Percentiles rank a stretch among this genome's conserved stretches.
phyloP scores from a whole-genome alignment of 331 rosid genomes.

The Rhamnella rubrinervis region DNA sequence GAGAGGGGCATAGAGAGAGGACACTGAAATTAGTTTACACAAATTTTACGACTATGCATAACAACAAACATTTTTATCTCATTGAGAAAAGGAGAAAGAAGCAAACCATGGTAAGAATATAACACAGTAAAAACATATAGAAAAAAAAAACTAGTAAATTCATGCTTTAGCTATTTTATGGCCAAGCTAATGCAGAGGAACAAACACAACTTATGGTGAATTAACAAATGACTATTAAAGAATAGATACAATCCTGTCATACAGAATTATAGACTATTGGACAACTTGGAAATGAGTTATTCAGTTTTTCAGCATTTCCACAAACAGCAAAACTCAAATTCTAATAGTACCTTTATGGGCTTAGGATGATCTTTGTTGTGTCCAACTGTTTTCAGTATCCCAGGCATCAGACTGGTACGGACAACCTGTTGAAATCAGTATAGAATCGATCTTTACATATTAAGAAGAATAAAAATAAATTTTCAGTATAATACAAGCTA shows the following conservation, averaged over 20 bases:
- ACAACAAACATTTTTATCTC: too few relatives aligned
- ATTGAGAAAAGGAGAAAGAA: background rate
- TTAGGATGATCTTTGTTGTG: slow-evolving; percentile 93
- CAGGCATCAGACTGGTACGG: slow-evolving; percentile 88
- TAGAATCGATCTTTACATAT: background rate
- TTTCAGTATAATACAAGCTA: background rate
- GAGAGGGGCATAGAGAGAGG: too few relatives aligned
- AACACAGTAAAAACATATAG: background rate
- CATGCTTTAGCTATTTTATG: too few relatives aligned
- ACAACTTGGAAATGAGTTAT: background rate
- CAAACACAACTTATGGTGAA: background rate
- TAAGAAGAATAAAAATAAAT: background rate
- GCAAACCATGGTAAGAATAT: background rate
- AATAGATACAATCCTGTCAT: background rate
- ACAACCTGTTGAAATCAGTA: slow-evolving; percentile 48
- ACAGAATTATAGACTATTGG: background rate
- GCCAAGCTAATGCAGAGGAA: background rate
- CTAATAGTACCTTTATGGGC: slow-evolving; percentile 77
- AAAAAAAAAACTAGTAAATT: background rate
- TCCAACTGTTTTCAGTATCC: slow-evolving; percentile 80
- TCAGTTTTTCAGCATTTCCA: background rate
- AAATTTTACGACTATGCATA: too few relatives aligned
- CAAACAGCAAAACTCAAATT: background rate
- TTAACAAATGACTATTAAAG: background rate
- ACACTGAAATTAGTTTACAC: too few relatives aligned